A percentile compares a stretch with the other conserved stretches of the same genome.
These are phyloP conservation scores for Tetracladium setigerum DNA, from an alignment of 495 filamentous ascomycete species.

Conservation along the genomic window DNA sequence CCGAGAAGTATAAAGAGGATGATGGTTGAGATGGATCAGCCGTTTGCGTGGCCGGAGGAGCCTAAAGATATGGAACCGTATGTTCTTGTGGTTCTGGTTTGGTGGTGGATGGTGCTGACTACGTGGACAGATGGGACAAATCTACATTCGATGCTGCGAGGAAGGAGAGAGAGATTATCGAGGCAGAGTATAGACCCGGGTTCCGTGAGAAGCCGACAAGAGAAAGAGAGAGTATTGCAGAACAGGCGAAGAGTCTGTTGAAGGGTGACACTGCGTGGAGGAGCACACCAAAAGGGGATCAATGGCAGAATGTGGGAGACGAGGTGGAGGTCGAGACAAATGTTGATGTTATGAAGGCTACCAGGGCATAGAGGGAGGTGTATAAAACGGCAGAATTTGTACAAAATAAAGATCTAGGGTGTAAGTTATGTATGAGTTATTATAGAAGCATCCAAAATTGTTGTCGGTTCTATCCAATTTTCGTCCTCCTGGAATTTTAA, in stretches of 20 bases:
- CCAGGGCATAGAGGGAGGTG: neutral
- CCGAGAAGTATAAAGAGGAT: slow-evolving; percentile 75
- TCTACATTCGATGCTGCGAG: slow-evolving; percentile 32
- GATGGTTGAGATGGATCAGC: slow-evolving; percentile 75
- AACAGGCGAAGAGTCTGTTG: slow-evolving; percentile 54
- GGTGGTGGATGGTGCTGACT: neutral
- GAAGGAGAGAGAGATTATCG: slow-evolving; percentile 24
- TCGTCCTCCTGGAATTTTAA: slow-evolving; percentile 68
- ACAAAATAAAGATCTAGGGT: neutral
- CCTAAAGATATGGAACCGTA: slow-evolving; percentile 50
- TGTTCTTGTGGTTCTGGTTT: slow-evolving; percentile 20
- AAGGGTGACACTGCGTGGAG: slow-evolving; percentile 31
- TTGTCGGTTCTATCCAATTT: slow-evolving; percentile 46
- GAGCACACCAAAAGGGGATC: slow-evolving; percentile 18
- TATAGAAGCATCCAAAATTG: neutral
- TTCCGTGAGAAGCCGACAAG: slow-evolving; percentile 25
- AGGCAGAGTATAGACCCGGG: slow-evolving; percentile 19
- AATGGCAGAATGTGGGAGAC: slow-evolving; percentile 16
- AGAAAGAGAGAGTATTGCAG: slow-evolving; percentile 30
- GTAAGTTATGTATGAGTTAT: slow-evolving; percentile 9
- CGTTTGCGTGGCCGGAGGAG: slow-evolving; percentile 75
- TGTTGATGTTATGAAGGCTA: slow-evolving; percentile 8
- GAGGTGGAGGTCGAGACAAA: slow-evolving; percentile 16
- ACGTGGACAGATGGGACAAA: slow-evolving; percentile 42
- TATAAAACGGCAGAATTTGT: neutral